These are phyloP conservation scores for Cercophora samala DNA, from an alignment of 495 filamentous ascomycete genomes.

Conservation along the genomic window DNA sequence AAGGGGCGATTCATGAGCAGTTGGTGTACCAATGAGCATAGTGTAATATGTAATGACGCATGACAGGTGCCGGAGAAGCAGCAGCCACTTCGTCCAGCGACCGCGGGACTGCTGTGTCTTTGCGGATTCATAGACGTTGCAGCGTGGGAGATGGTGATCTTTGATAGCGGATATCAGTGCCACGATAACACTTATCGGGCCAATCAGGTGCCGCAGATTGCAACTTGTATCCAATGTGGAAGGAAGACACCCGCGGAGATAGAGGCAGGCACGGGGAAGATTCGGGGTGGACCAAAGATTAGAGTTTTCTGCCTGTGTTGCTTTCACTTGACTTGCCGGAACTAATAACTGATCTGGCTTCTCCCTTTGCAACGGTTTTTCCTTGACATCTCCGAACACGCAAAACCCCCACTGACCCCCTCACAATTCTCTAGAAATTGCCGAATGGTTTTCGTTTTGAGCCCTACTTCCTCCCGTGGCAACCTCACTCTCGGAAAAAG, in stretches of 20 bases:
- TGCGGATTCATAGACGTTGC: not conserved
- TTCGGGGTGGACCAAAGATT: not conserved
- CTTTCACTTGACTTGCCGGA: not conserved
- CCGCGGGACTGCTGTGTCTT: not conserved
- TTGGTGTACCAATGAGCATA: not conserved
- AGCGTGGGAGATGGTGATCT: conserved; percentile 4
- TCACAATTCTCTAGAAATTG: not conserved
- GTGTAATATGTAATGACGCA: not conserved
- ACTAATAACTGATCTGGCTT: not conserved
- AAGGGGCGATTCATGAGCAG: not conserved
- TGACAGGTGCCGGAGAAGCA: not conserved
- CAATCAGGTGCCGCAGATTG: conserved; percentile 17
- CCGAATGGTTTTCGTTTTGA: too few relatives aligned
- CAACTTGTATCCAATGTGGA: conserved; percentile 10
- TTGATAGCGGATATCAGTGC: conserved; percentile 12
- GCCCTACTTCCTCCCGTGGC: too few relatives aligned
- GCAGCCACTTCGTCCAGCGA: not conserved
- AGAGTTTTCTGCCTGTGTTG: not conserved
- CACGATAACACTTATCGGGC: conserved; percentile 12
- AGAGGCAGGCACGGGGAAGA: not conserved
- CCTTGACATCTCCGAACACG: not conserved
- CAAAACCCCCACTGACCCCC: not conserved
- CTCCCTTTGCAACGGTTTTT: not conserved
- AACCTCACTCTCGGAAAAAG: too few relatives aligned
- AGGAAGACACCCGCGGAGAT: conserved; percentile 18